A percentile compares a stretch with the other conserved stretches of the same genome.
Evolutionary conservation across 257 asterid genomes (phyloP).

Genomic region (Handroanthus guayacan): DNA sequence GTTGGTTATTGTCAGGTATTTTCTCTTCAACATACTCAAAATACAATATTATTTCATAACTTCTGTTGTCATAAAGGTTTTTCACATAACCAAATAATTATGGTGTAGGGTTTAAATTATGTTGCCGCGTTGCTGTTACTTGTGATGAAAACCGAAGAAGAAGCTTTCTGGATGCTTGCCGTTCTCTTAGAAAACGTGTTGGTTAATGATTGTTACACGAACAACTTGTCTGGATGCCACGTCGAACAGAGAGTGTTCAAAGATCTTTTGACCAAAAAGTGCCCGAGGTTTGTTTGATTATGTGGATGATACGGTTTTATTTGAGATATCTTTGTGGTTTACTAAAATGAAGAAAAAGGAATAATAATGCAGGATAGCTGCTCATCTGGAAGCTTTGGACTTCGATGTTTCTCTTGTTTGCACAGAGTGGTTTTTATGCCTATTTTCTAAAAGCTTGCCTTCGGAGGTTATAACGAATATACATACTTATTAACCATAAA

Average conservation of each 20-base stretch:
- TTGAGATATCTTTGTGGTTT: constrained; percentile 26
- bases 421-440: constrained; percentile 98
- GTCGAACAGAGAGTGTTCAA: constrained; percentile 95
- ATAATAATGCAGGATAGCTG: constrained; percentile 69
- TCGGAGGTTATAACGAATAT: constrained; percentile 71
- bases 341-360: constrained; percentile 10
- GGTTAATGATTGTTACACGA: constrained; percentile 92
- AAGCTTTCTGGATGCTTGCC: constrained; percentile 99
- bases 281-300: constrained; percentile 68
- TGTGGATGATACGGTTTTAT: constrained; percentile 12
- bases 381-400: constrained; percentile 89
- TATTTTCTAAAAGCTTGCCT: constrained; percentile 94
- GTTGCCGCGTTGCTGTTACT: constrained; percentile 93
- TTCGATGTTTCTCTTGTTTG: constrained; percentile 98
- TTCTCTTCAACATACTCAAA: constrained; percentile 19
- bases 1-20: constrained; percentile 98
- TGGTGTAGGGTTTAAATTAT: constrained; percentile 86
- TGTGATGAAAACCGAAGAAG: constrained; percentile 98
- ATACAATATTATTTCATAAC: neutral
- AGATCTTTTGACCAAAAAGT: constrained; percentile 83
- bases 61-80: neutral
- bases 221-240: constrained; percentile 93
- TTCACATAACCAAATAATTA: constrained; percentile 21
- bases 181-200: constrained; percentile 90
- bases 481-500: neutral